Percentiles rank a stretch among this genome's conserved stretches.
Conservation (phyloP, 192 early-diverging fungal genomes). For the Geranomyces variabilis region DNA sequence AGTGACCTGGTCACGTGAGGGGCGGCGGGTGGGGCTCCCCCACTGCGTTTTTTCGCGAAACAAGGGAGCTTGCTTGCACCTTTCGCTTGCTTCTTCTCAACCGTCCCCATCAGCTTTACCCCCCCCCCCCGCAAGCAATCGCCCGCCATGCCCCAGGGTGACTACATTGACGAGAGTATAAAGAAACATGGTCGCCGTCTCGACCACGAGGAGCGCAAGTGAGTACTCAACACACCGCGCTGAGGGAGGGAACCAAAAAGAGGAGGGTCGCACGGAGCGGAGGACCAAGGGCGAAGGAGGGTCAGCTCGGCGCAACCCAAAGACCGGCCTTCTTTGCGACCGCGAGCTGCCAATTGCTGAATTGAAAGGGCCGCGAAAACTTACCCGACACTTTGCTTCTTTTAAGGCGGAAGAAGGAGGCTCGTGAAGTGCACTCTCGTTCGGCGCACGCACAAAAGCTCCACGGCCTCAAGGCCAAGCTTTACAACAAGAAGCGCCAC, state of each 20-base stretch:
- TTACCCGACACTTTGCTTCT: too few species aligned
- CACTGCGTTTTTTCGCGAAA: background rate
- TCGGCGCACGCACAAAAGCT: constrained; percentile 96
- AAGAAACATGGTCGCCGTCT: constrained; percentile 95
- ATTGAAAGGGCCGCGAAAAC: too few species aligned
- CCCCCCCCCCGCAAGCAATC: too few species aligned
- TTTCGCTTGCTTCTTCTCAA: background rate
- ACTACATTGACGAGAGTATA: constrained; percentile 98
- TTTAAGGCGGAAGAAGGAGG: constrained; percentile 88
- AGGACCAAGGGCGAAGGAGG: background rate
- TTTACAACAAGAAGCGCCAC: constrained; percentile 98
- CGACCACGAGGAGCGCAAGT: constrained; percentile 94
- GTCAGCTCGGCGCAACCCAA: too few species aligned
- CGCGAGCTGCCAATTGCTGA: too few species aligned
- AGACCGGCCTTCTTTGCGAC: too few species aligned
- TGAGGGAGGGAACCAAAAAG: background rate
- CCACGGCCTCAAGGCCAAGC: constrained; percentile 95
- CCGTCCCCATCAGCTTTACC: too few species aligned
- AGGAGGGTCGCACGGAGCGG: background rate
- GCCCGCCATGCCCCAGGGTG: constrained; percentile 85
- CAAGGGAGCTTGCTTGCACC: background rate
- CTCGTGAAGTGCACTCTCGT: constrained; percentile 88
- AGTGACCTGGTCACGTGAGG: background rate
- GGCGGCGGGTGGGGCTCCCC: background rate
- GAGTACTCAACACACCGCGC: constrained; percentile 26